A percentile compares a stretch with the other conserved stretches of the same genome.
These are phyloP conservation scores for Chloromonas sp. DNA, from an alignment of 163 green algal species.

Conservation along the genomic window DNA sequence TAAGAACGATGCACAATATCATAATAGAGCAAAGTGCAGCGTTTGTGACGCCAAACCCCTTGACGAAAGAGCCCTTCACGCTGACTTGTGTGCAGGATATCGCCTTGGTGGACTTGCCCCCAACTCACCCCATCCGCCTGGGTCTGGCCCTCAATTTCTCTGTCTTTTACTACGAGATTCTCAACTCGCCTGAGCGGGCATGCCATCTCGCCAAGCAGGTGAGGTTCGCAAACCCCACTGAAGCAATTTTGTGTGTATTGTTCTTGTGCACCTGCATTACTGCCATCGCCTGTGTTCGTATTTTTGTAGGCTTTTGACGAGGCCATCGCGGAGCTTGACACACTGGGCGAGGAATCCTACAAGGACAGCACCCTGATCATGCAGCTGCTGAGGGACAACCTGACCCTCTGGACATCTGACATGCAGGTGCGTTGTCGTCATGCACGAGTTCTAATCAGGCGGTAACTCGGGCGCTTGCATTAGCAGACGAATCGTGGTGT, in stretches of 20 bases:
- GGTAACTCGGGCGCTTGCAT: neutral
- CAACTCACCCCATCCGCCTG: slow-evolving; percentile 90
- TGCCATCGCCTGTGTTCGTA: neutral
- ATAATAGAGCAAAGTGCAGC: no score
- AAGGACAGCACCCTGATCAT: slow-evolving; percentile 99
- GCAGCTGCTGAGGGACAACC: slow-evolving; percentile 97
- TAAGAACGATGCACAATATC: neutral
- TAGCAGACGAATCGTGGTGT: neutral
- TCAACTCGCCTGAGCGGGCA: slow-evolving; percentile 97
- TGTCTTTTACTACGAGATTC: slow-evolving; percentile 98
- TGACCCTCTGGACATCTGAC: slow-evolving; percentile 97
- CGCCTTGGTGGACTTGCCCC: slow-evolving; percentile 79
- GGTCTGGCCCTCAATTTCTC: slow-evolving; percentile 94
- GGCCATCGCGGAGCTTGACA: slow-evolving; percentile 96
- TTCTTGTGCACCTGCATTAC: neutral
- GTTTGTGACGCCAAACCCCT: neutral
- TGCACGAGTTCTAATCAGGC: neutral
- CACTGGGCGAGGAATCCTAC: slow-evolving; percentile 96
- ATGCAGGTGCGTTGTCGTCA: slow-evolving; percentile 69
- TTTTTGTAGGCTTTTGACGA: slow-evolving; percentile 90
- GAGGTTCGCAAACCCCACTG: neutral
- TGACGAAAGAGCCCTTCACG: no score
- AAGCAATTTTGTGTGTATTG: neutral
- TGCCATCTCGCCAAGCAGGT: slow-evolving; percentile 97
- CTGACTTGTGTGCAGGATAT: slow-evolving; percentile 54